Conservation (phyloP, 1,284 basidiomycete species). For the Malassezia japonica region DNA sequence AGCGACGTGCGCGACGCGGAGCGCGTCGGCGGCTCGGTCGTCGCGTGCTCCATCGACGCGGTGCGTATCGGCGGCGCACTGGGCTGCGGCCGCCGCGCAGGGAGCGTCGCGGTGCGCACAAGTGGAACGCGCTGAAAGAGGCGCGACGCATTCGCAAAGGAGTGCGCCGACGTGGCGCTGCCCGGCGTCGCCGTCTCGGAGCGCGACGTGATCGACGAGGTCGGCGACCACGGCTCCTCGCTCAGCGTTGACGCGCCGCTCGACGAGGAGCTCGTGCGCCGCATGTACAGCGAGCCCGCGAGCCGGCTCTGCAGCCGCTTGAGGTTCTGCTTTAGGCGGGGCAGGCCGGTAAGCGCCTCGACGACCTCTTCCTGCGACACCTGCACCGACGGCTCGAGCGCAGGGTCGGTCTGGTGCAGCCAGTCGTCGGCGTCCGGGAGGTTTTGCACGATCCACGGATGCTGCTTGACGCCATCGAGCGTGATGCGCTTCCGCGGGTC, state of each 20-base stretch:
- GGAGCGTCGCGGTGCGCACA: not conserved
- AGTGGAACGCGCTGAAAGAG: not conserved
- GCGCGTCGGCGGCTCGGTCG: not conserved
- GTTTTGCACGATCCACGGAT: slow-evolving; percentile 70
- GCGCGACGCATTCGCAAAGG: not conserved
- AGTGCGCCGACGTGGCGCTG: not conserved
- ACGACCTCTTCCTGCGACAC: slow-evolving; percentile 73
- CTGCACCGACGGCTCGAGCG: slow-evolving; percentile 56
- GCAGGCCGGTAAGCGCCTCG: slow-evolving; percentile 54
- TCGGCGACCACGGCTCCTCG: no score
- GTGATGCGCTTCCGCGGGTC: slow-evolving; percentile 68
- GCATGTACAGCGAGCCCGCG: slow-evolving; percentile 19
- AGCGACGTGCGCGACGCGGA: not conserved
- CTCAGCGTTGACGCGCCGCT: no score
- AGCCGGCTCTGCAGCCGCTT: slow-evolving; percentile 35
- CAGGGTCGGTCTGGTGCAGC: slow-evolving; percentile 65
- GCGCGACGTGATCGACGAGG: not conserved
- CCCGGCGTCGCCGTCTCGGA: not conserved
- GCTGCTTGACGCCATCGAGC: slow-evolving; percentile 70
- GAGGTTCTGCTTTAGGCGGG: slow-evolving; percentile 35
- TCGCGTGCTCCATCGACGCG: no score
- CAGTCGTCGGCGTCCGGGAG: slow-evolving; percentile 65
- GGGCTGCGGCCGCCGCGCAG: not conserved
- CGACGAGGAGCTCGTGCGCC: no score
- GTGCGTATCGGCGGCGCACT: slow-evolving; percentile 1